Base-by-base conservation (phyloP, 495 filamentous ascomycete genomes). In the Xylaria scruposa region DNA sequence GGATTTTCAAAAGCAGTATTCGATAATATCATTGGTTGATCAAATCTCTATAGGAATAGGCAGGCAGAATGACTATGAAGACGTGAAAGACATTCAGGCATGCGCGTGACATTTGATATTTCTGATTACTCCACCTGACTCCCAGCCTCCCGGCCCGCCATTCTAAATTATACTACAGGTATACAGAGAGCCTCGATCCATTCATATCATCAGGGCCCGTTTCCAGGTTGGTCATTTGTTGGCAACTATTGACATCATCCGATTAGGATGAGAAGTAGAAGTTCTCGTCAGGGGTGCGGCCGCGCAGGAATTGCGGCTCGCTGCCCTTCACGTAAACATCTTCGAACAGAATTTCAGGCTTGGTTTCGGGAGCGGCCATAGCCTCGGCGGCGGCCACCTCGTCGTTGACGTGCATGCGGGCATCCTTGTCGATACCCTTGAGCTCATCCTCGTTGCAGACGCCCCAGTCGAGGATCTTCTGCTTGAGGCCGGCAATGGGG, bases 401-500 rank as follows among this genome's bases (percentile, higher is more conserved):
- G 76, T 89, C 90, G 82, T 97, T 94, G 79, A 99, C 94, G 77
- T 88, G 82, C 77, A 82, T 83, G 77, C 94, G 90, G 31, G 96
- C 96, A 67, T 94, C 88, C 88, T 97, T 97, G 86, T 99, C 96
- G 77, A 99, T 90, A 68, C 76, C 72, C 92, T 99, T 99, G 78
- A 99, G 91, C 84, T 98, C 96, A n/a, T 98, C 95, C 86, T 98
- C 96, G 72, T 89, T 89, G 75, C 90, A 90, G 66, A 98, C 93
- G 36, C 87, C 89, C 96, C 96, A 99, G 83, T 98, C 95, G 62
- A 99, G 86, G 76, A 99, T 90, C 86, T 97, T 97, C 86, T 95
- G 93, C 89, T 98, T 98, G 67, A 99, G 90, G 53, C 96, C 96
- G 76, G 95, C 94, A 78, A 99, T 98, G 75, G 96, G 94, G 86